A percentile compares a stretch with the other conserved stretches of the same genome.
These are phyloP conservation scores for Fomitopsis schrenkii DNA, from an alignment of 1,284 basidiomycete genomes.

Conservation along the genomic window DNA sequence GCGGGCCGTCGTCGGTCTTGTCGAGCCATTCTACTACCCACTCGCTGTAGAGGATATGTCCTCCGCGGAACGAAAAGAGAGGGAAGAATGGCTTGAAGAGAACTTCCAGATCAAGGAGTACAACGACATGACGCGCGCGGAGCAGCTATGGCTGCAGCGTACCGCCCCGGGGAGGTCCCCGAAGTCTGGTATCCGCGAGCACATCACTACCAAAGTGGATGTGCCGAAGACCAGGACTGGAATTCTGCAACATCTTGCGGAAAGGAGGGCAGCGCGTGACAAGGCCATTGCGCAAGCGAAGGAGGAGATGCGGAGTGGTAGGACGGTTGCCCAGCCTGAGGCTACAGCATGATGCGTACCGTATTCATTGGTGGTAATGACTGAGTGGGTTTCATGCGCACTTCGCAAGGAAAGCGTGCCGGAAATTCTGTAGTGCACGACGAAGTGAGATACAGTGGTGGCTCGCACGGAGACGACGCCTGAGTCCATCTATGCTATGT, in stretches of 20 bases:
- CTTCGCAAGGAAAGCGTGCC: no score
- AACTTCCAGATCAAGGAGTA: constrained; percentile 46
- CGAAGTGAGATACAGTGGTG: no score
- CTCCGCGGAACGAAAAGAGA: constrained; percentile 43
- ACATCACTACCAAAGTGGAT: constrained; percentile 21
- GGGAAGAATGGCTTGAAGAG: constrained; percentile 58
- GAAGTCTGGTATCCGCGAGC: no score
- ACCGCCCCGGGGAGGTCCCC: constrained; percentile 35
- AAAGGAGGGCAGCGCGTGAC: constrained; percentile 57
- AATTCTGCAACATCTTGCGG: constrained; percentile 43
- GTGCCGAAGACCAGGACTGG: constrained; percentile 36
- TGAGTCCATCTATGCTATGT: no score
- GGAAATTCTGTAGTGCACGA: no score
- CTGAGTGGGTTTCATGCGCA: background rate
- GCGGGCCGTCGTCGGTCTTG: constrained; percentile 83
- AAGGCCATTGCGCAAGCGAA: constrained; percentile 40
- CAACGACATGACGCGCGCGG: constrained; percentile 38
- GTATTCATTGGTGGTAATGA: background rate
- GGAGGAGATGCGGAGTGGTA: constrained; percentile 38
- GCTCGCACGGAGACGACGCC: no score
- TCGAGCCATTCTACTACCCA: constrained; percentile 90
- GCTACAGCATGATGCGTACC: background rate
- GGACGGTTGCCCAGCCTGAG: constrained; percentile 12
- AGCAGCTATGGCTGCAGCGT: constrained; percentile 40
- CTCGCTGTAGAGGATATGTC: constrained; percentile 75